Conservation (phyloP, 2,329 filamentous ascomycete genomes). For the Penicillium decumbens region DNA sequence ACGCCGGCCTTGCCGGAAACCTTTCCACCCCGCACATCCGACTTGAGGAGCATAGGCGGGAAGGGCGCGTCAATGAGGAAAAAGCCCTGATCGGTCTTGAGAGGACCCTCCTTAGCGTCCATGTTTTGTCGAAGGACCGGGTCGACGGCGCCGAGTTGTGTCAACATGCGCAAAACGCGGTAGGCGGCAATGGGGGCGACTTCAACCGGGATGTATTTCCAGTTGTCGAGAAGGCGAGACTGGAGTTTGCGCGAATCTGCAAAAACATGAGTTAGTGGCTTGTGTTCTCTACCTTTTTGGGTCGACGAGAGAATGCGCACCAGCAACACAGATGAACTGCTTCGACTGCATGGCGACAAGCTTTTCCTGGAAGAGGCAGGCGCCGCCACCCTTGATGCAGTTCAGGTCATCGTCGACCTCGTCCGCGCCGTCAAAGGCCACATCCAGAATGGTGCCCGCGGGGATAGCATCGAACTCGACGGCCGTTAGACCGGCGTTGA, state of each 20-base stretch:
- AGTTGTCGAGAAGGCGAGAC: conserved; percentile 65
- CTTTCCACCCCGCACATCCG: conserved; percentile 49
- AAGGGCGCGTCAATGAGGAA: conserved; percentile 94
- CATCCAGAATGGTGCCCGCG: conserved; percentile 63
- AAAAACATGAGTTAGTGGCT: not conserved
- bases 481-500: conserved; percentile 69
- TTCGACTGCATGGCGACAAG: conserved; percentile 78
- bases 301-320: conserved; percentile 36
- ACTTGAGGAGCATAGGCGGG: conserved; percentile 61
- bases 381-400: conserved; percentile 95
- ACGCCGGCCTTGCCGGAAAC: conserved; percentile 59
- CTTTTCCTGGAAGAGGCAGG: conserved; percentile 98
- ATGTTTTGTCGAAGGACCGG: conserved; percentile 69
- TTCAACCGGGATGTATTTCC: conserved; percentile 87
- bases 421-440: conserved; percentile 94
- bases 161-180: conserved; percentile 69
- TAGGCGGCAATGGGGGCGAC: conserved; percentile 79
- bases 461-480: conserved; percentile 74
- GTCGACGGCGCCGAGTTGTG: conserved; percentile 64
- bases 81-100: conserved; percentile 81
- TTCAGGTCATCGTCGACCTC: conserved; percentile 94
- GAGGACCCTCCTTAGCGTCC: conserved; percentile 73
- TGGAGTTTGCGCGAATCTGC: conserved; percentile 87
- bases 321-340: conserved; percentile 82
- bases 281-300: not conserved